Evolutionary conservation across 1,139 yeast species (phyloP).

Genomic region (Candida anutae): DNA sequence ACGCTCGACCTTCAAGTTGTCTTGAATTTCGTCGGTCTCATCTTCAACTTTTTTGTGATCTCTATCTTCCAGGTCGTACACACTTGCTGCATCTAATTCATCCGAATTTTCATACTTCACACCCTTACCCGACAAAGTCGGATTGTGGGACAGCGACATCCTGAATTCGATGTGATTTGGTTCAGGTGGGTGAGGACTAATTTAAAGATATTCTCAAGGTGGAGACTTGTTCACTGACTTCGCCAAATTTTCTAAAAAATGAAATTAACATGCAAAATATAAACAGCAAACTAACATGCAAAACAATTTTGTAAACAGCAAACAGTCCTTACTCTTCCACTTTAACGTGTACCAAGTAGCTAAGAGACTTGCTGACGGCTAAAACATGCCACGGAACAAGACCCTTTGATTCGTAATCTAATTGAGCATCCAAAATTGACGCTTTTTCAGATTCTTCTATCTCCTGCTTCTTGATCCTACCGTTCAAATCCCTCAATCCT

Average conservation of each 20-base stretch:
- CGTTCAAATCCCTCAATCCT: constrained; percentile 24
- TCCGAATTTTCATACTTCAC: constrained; percentile 5
- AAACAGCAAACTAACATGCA: too few relatives aligned
- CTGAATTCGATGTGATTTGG: background rate
- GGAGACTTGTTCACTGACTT: background rate
- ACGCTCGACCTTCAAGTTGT: constrained; percentile 4
- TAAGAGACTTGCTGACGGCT: constrained; percentile 64
- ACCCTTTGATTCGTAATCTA: constrained; percentile 10
- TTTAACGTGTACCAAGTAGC: constrained; percentile 35
- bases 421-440: constrained; percentile 1
- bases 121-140: constrained; percentile 3
- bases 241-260: background rate
- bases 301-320: background rate
- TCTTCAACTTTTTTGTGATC: constrained; percentile 48
- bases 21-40: constrained; percentile 9
- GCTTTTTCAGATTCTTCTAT: constrained; percentile 2
- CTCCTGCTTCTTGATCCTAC: constrained; percentile 6
- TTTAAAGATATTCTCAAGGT: too few relatives aligned
- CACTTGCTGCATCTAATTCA: constrained; percentile 4
- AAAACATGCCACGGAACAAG: constrained; percentile 77
- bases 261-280: background rate
- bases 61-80: constrained; percentile 15
- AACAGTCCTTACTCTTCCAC: constrained; percentile 11
- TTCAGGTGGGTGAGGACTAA: too few relatives aligned
- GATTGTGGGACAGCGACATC: constrained; percentile 7